Conservation (phyloP, 2,329 filamentous ascomycete genomes). For the Calonectria hawksworthii region DNA sequence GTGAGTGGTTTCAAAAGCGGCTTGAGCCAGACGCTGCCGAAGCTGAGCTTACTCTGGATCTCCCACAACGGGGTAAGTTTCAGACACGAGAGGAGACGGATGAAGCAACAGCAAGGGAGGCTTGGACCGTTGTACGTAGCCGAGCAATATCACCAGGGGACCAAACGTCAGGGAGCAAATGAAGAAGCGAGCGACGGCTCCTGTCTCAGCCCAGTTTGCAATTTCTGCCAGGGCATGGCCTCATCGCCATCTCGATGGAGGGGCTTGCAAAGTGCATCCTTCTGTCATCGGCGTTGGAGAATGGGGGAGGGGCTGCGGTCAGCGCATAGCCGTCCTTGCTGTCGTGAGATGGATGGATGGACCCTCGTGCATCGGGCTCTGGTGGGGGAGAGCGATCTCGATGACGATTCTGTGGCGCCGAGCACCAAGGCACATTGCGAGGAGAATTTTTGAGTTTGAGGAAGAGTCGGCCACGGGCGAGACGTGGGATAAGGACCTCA, state of each 20-base stretch:
- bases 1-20: conserved; percentile 3
- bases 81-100: conserved; percentile 7
- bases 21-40: neutral
- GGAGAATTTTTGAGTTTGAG: conserved; percentile 19
- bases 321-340: conserved; percentile 1
- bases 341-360: conserved; percentile 26
- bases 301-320: conserved; percentile 17
- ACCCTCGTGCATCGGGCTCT: conserved; percentile 27
- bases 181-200: neutral
- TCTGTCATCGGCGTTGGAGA: conserved; percentile 1
- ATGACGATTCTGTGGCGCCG: neutral
- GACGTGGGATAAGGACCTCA: conserved; percentile 22
- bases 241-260: neutral
- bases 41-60: conserved; percentile 10
- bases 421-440: conserved; percentile 18
- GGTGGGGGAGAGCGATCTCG: conserved; percentile 16
- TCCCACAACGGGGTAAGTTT: conserved; percentile 20
- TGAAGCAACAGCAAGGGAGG: conserved; percentile 13
- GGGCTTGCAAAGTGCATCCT: neutral
- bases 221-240: neutral
- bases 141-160: conserved; percentile 7
- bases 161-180: neutral
- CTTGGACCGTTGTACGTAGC: conserved; percentile 5
- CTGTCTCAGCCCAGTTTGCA: conserved; percentile 14
- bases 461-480: conserved; percentile 10